Evolutionary conservation across 2,329 filamentous ascomycete genomes (phyloP), one percentile per base, ranked within the genome.

Genomic region (Penicillium sp.): DNA sequence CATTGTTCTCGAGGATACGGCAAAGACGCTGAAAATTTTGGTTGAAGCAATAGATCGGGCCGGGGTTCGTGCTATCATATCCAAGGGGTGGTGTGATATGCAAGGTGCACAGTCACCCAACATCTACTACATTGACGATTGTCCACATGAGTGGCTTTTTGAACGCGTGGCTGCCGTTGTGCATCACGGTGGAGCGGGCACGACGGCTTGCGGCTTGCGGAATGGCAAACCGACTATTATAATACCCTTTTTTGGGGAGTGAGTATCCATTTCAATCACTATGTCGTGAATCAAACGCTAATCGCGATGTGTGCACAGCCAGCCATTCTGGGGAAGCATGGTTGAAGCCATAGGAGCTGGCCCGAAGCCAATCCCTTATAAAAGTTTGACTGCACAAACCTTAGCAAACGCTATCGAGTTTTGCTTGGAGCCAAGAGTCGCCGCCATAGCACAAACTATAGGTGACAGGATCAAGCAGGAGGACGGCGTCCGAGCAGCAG

Each of bases 71-170:
- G 81, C 79, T 3, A 72, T 85, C 1, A 70, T 85, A 0, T 83
- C 81, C 0, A 76, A 77, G 49, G 81, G 81, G 2, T 83, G 80
- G 81, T 76, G 79, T 45, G 73, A 76, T 13, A 68, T 80, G 24
- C 72, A 70, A 43, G 71, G 68, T 5, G 69, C 69, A 29, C 64
- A 57, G n/a, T 59, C 52, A n/a, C 59, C 58, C 4, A 38, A 51
- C n/a, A 69, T 83, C 14, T 79, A 79, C 55, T 79, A 77, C 59
- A 64, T 84, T 10, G 81, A 74, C 1, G 80, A 84, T 50, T 79
- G 76, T 38, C 82, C 81, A 1, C 81, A 83, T 51, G 79, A 83
- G 56, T 84, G 82, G 82, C 71, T 84, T 0, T 84, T 84, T 60
- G 75, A 81, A 57, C 72, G 76, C 14, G 81, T 84, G 2, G 75